phyloP scores from a whole-genome alignment of 106 monocot species.

The Dendrobium nobile region DNA sequence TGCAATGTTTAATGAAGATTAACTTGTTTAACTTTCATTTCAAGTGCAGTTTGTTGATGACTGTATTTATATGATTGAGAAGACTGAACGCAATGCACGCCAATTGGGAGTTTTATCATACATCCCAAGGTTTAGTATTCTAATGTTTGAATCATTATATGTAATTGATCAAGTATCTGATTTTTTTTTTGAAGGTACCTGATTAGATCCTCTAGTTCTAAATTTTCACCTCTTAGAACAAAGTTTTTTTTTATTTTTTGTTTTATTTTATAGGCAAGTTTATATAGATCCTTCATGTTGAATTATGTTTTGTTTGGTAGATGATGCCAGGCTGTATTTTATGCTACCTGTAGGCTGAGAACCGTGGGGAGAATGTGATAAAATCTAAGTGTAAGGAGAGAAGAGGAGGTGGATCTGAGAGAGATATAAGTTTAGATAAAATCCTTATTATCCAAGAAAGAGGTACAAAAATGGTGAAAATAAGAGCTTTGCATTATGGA shows the following conservation, averaged over 20 bases:
- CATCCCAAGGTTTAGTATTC: constrained; percentile 61
- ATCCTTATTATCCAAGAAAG: too few species aligned
- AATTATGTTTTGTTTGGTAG: too few species aligned
- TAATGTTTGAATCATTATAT: not conserved
- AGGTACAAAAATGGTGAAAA: too few species aligned
- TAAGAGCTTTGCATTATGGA: too few species aligned
- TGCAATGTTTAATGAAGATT: not conserved
- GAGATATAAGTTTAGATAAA: too few species aligned
- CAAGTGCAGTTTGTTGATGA: constrained; percentile 85
- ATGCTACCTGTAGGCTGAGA: too few species aligned
- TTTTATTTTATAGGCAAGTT: too few species aligned
- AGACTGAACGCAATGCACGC: constrained; percentile 66
- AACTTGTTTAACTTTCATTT: constrained; percentile 12
- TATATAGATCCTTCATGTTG: too few species aligned
- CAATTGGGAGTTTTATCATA: constrained; percentile 76
- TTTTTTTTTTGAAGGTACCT: not conserved
- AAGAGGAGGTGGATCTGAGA: too few species aligned
- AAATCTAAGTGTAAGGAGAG: too few species aligned
- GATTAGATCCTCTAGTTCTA: not conserved
- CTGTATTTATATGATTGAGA: constrained; percentile 85
- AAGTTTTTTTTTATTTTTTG: not conserved
- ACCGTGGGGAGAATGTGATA: too few species aligned
- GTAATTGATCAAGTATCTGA: not conserved
- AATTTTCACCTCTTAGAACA: not conserved
- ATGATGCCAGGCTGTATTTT: too few species aligned